Base-by-base conservation (phyloP, 352 stramenopile species). In the Phytophthora citricola region DNA sequence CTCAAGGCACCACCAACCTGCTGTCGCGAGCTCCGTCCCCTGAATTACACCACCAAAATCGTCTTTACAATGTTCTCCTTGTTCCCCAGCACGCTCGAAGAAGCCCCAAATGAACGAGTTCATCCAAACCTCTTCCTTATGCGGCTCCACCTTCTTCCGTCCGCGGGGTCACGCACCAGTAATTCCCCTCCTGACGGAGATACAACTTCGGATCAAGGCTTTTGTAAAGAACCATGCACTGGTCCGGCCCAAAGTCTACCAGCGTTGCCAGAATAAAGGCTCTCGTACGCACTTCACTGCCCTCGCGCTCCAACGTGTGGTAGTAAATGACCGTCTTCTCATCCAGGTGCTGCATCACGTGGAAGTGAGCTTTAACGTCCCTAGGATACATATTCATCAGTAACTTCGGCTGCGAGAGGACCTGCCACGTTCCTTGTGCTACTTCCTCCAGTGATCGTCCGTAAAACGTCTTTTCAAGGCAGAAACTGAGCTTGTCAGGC, bases 1-100 rank as follows among this genome's bases (percentile, higher is more conserved):
- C 61, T 87, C 73, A 27, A 90, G 74, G 55, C 82, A 81, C 81
- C 81, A 90, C 64, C 75, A 85, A 29, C 69, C 73, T 24, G 79
- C 65, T 15, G 76, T 69, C 24, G 75, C 66, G 11, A 90, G 65
- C 55, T 74, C 63, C 15, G 79, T 86, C 44, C 78, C 73, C 17
- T 82, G 58, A 34, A 89, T 75, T 5, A 83, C 56, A 26, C 81
- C 81, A 27, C 81, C 81, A 54, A 87, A 89, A 51, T 86, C 75
- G 47, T 82, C 58, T 14, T 66, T 58, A 39, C 72, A 87, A 47
- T 82, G 50, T 22, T 83, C 58, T 27, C 75, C 67, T 1, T 59
- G 51, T 10, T 70, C 67, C 3, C 73, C 70, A 6, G 47, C 57
- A 7, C 56, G 61, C 1, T 79, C 62, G 26, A 85, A 89, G 12